Evolutionary conservation across 108 stramenopile genomes (phyloP).

Genomic region (Fistulifera pelliculosa): DNA sequence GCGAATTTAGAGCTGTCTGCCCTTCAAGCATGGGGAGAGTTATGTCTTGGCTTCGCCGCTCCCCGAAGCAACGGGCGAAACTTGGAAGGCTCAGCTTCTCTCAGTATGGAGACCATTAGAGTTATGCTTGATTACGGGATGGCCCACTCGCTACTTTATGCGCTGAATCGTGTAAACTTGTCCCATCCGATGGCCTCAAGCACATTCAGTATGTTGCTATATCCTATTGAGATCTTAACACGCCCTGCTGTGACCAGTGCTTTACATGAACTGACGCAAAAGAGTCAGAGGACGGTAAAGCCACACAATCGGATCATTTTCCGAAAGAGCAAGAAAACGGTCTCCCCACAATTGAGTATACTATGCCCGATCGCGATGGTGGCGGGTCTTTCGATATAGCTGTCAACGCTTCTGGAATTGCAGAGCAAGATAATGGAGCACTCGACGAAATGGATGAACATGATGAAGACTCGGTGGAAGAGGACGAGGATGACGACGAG

Average conservation of each 20-base stretch:
- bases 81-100: conserved; percentile 45
- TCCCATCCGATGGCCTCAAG: conserved; percentile 64
- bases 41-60: conserved; percentile 73
- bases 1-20: conserved; percentile 40
- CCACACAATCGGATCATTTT: conserved; percentile 4
- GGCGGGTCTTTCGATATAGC: too few species aligned
- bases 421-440: too few species aligned
- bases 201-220: conserved; percentile 49
- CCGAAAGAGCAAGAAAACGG: conserved; percentile 2
- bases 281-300: conserved; percentile 21
- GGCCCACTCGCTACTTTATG: conserved; percentile 67
- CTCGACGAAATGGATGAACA: conserved; percentile 2
- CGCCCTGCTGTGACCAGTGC: conserved; percentile 45
- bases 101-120: conserved; percentile 79
- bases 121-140: conserved; percentile 74
- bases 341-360: conserved; percentile 10
- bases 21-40: conserved; percentile 74
- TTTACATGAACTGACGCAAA: conserved; percentile 50
- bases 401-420: too few species aligned
- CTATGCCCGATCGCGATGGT: conserved; percentile 4
- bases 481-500: conserved; percentile 14
- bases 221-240: conserved; percentile 85
- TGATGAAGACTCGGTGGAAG: conserved; percentile 9
- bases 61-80: conserved; percentile 52
- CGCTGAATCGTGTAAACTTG: conserved; percentile 67